Evolutionary conservation across 2,329 filamentous ascomycete genomes (phyloP).

Genomic region (Arthrocladium fulminans): DNA sequence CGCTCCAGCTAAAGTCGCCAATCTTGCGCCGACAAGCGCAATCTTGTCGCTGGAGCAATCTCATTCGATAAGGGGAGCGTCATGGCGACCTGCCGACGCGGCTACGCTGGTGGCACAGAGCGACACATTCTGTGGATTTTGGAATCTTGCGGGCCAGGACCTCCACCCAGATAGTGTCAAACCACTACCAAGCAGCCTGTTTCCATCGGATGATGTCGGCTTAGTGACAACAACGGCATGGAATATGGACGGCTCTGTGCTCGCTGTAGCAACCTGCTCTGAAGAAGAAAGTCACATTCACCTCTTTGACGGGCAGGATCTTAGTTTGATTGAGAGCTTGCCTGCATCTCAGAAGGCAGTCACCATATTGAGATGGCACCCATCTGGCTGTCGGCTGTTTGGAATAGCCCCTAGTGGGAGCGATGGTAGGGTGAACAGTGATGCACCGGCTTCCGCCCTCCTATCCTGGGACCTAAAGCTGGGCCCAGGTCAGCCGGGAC

Average conservation of each 20-base stretch:
- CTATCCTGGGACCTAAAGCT: slow-evolving; percentile 32
- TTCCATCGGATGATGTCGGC: slow-evolving; percentile 15
- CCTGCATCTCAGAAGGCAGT: slow-evolving; percentile 38
- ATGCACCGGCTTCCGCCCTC: slow-evolving; percentile 25
- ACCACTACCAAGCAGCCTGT: slow-evolving; percentile 14
- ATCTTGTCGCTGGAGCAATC: slow-evolving; percentile 28
- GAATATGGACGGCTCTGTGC: slow-evolving; percentile 35
- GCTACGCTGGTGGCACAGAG: slow-evolving; percentile 35
- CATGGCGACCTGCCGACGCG: slow-evolving; percentile 39
- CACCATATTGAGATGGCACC: slow-evolving; percentile 35
- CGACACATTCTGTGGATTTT: slow-evolving; percentile 38
- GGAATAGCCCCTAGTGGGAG: slow-evolving; percentile 36
- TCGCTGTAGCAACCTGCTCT: slow-evolving; percentile 40
- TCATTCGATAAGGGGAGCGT: slow-evolving; percentile 33
- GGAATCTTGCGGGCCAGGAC: slow-evolving; percentile 30
- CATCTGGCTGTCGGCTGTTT: slow-evolving; percentile 31
- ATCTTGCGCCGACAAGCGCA: slow-evolving; percentile 37
- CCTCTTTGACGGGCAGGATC: slow-evolving; percentile 36
- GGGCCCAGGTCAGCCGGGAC: slow-evolving; percentile 12
- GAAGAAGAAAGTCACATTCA: slow-evolving; percentile 31
- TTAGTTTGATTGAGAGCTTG: slow-evolving; percentile 34
- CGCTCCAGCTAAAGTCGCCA: slow-evolving; percentile 38
- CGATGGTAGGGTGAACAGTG: slow-evolving; percentile 6
- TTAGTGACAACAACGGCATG: slow-evolving; percentile 39
- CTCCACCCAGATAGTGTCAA: slow-evolving; percentile 9